These are phyloP conservation scores for Carex scoparia DNA, from an alignment of 176 grass and related monocot genomes.

Conservation along the genomic window DNA sequence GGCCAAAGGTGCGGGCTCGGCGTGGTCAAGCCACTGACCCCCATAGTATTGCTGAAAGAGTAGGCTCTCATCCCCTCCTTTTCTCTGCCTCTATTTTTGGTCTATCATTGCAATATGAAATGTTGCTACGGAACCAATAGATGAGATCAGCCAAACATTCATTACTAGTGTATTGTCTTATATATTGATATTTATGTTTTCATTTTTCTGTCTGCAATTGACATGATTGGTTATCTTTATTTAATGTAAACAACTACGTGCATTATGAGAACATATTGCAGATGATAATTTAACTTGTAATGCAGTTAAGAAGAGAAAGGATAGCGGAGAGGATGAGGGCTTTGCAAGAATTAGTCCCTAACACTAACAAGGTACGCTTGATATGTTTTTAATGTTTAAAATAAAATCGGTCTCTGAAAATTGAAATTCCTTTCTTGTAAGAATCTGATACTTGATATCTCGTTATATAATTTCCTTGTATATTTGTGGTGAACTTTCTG, in stretches of 20 bases:
- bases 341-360: constrained; percentile 94
- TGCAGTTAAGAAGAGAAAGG: constrained; percentile 92
- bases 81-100: neutral
- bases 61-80: constrained; percentile 22
- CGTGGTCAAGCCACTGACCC: constrained; percentile 93
- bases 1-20: constrained; percentile 83
- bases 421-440: neutral
- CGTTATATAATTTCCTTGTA: neutral
- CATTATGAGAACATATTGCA: neutral
- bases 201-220: neutral
- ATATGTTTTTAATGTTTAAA: constrained; percentile 4
- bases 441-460: neutral
- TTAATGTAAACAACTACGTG: neutral
- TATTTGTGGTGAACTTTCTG: neutral
- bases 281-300: constrained; percentile 11
- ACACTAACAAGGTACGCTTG: constrained; percentile 86
- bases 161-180: neutral
- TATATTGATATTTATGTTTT: neutral
- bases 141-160: neutral
- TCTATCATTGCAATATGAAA: neutral
- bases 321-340: constrained; percentile 98
- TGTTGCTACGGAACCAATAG: neutral
- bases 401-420: neutral
- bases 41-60: constrained; percentile 95
- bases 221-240: neutral